Base-by-base conservation (phyloP, 805 yeast genomes). In the Wickerhamiella kurtzmanii region DNA sequence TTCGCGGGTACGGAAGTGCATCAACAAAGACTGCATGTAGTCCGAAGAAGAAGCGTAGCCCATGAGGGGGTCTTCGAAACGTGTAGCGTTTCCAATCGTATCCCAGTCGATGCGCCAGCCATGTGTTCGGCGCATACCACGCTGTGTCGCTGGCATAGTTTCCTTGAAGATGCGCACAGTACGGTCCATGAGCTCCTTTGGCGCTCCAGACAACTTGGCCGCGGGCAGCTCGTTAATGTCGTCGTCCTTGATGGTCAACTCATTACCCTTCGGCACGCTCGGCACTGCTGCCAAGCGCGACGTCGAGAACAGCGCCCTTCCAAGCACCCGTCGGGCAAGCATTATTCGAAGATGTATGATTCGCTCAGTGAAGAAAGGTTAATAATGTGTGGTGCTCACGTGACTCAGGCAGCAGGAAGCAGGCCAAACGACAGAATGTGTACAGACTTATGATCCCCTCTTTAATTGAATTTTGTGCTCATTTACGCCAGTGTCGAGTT, bases 61-160 rank as follows among this genome's bases (percentile, higher is more conserved):
- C 64, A 84, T 84, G 61, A 84, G 70, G 62, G 82, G 89, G 64
- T 84, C 84, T 61, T 84, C 95, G 94, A 94, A 84, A 61, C 92
- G 70, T 69, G 84, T 77, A 19, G 82, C 84, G 58, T 79, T 76
- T 41, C 78, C 78, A 48, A 80, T 66, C 38, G 83, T 74, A 60
- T 85, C 94, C 89, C 92, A 84, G 64, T 84, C 94, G 48, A 84
- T 60, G 58, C 76, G 77, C 95, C 95, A 84, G 45, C 61, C 59
- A 53, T 58, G 55, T 45, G 70, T 62, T 40, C 63, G 63, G 42
- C 48, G 56, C 17, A 56, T 57, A 11, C 88, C 85, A 35, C 84
- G 76, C 67, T 84, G 95, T 16, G 88, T 84, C 36, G 94, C 94
- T 15, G 85, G 71, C 64, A 82, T 81, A 51, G 86, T 65, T 60